Conservation (phyloP, 129 eudicot genomes). For the carrot (Daucus carota) region DH1_v3.0 NC_030381.2:3582501-3583000, state of each 20-base stretch:
- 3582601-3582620: not conserved
- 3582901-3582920: not conserved
- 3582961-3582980: not conserved
- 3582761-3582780: constrained; percentile 1
- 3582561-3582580: not conserved
- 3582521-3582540: no score
- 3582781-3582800: constrained; percentile 18
- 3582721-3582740: no score
- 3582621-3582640: not conserved
- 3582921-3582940: not conserved
- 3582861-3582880: constrained; percentile 8
- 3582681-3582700: not conserved
- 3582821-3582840: constrained; percentile 88
- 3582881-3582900: not conserved
- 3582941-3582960: not conserved
- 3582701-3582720: no score
- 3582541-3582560: no score
- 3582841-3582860: constrained; percentile 76
- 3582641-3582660: not conserved
- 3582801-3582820: constrained; percentile 91
- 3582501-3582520: no score
- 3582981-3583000: not conserved
- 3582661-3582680: not conserved
- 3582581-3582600: not conserved
- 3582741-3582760: constrained; percentile 1